phyloP scores from a whole-genome alignment of 345 rosid species.

The Eucalyptus marginata region DNA sequence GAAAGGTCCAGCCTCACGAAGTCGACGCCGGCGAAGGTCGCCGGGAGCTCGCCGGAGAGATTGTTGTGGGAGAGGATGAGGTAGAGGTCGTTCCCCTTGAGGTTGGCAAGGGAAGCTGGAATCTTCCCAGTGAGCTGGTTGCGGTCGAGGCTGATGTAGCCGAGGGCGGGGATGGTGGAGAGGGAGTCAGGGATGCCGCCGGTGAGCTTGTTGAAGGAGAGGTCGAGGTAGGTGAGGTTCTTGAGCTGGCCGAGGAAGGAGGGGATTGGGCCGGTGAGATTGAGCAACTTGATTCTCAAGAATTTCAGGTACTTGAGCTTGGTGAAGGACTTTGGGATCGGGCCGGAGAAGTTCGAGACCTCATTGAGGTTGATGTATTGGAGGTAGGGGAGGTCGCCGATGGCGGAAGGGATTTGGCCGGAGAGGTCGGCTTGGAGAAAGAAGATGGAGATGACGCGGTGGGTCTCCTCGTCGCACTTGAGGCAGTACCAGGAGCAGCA shows the following conservation, averaged over 20 bases:
- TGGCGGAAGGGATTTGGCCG: neutral
- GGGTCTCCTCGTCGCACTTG: neutral
- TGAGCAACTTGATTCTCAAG: neutral
- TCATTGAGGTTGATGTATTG: neutral
- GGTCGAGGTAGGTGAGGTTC: neutral
- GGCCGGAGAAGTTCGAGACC: constrained; percentile 1
- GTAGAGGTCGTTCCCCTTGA: neutral
- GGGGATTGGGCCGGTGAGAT: constrained; percentile 2
- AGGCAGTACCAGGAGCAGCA: constrained; percentile 2
- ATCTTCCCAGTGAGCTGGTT: neutral
- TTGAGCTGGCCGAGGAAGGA: neutral
- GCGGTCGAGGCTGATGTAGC: neutral
- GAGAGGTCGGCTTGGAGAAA: neutral
- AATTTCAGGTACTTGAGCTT: neutral
- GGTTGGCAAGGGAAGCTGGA: neutral
- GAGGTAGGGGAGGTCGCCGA: constrained; percentile 3
- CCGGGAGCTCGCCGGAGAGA: neutral
- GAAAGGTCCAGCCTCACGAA: neutral
- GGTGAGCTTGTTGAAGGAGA: neutral
- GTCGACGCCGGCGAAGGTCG: neutral
- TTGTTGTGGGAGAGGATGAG: neutral
- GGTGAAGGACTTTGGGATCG: neutral
- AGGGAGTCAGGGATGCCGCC: neutral
- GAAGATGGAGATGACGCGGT: neutral
- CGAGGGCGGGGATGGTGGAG: neutral